phyloP scores from a whole-genome alignment of 352 stramenopile genomes.

The Pythium grandisporangium region DNA sequence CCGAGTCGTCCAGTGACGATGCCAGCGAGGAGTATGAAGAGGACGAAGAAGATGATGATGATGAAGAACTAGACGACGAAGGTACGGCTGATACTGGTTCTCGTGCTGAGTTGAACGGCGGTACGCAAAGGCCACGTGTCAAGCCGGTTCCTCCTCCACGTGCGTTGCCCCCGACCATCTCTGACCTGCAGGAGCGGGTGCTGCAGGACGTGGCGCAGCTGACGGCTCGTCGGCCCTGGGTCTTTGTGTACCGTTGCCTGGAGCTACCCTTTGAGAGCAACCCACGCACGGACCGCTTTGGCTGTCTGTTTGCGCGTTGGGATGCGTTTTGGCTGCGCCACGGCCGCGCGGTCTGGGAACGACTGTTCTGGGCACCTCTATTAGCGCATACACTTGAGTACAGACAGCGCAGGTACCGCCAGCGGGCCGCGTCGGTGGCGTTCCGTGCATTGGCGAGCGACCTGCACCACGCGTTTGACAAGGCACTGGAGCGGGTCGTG shows the following conservation, averaged over 20 bases:
- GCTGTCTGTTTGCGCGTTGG: conserved; percentile 38
- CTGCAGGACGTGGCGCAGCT: no score
- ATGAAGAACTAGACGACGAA: background rate
- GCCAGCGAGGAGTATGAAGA: conserved; percentile 6
- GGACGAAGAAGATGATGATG: conserved; percentile 1
- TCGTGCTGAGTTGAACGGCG: no score
- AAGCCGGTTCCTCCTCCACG: no score
- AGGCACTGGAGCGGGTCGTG: conserved; percentile 1
- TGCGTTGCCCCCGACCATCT: no score
- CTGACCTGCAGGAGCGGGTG: conserved; percentile 15
- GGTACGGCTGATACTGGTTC: no score
- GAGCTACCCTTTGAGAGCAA: conserved; percentile 21
- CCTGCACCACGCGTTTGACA: conserved; percentile 11
- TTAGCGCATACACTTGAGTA: conserved; percentile 12
- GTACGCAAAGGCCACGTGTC: no score
- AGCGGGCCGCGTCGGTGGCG: conserved; percentile 15
- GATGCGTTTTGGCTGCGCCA: conserved; percentile 33
- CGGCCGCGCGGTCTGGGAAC: conserved; percentile 37
- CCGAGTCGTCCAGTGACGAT: conserved; percentile 5
- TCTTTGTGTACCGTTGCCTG: conserved; percentile 33
- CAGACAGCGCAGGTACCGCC: conserved; percentile 19
- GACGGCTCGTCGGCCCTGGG: no score
- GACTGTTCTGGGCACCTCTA: conserved; percentile 31
- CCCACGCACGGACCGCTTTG: conserved; percentile 16
- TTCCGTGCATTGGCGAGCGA: conserved; percentile 23